phyloP scores from a whole-genome alignment of 257 asterid genomes.

The Scutellaria minor region DNA sequence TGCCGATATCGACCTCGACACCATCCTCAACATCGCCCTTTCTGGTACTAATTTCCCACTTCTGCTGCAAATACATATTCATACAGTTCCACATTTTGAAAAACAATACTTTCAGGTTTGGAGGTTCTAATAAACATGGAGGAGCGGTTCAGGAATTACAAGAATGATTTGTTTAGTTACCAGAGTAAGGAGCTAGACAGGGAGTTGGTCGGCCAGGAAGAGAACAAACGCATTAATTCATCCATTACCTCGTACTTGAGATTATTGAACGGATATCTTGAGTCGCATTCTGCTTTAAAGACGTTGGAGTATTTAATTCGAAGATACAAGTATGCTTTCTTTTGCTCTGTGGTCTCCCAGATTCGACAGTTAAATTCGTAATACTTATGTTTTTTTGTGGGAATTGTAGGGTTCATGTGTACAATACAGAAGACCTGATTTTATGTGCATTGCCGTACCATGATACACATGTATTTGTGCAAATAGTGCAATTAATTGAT shows the following conservation, averaged over 20 bases:
- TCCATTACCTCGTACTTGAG: constrained; percentile 66
- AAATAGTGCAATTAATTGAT: constrained; percentile 70
- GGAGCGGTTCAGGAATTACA: constrained; percentile 65
- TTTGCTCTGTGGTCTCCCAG: neutral
- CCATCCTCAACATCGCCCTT: constrained; percentile 55
- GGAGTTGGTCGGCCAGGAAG: constrained; percentile 64
- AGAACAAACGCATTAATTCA: constrained; percentile 66
- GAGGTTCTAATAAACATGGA: constrained; percentile 60
- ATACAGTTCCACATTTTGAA: neutral
- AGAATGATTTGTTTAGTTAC: constrained; percentile 71
- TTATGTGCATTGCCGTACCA: constrained; percentile 90
- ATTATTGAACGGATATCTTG: constrained; percentile 70
- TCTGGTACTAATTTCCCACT: constrained; percentile 50
- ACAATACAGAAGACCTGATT: constrained; percentile 77
- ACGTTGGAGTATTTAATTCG: constrained; percentile 90
- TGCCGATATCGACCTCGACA: constrained; percentile 76
- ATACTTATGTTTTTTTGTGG: neutral
- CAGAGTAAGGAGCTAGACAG: constrained; percentile 81
- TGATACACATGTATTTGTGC: constrained; percentile 81
- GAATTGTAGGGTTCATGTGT: constrained; percentile 66
- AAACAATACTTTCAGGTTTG: constrained; percentile 57
- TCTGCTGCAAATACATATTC: neutral
- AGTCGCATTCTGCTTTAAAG: constrained; percentile 61
- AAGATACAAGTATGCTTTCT: constrained; percentile 65
- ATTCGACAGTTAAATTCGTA: neutral